Percentiles rank a stretch among this genome's conserved stretches.
These are phyloP conservation scores for Epichloe typhina DNA, from an alignment of 2,329 filamentous ascomycete species.

Conservation along the genomic window DNA sequence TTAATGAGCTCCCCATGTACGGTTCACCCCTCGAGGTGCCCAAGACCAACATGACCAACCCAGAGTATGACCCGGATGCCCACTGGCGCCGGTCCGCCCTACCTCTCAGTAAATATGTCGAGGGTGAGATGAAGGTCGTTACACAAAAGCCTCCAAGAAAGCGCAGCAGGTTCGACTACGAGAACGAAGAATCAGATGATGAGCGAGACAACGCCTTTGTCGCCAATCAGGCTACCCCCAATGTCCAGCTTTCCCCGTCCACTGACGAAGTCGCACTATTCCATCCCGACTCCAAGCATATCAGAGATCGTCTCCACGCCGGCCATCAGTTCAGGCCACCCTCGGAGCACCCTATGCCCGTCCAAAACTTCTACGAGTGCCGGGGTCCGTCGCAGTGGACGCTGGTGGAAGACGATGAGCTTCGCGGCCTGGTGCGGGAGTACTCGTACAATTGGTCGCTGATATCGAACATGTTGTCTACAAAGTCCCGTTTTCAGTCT, in stretches of 20 bases:
- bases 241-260: slow-evolving; percentile 47
- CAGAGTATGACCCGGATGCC: slow-evolving; percentile 53
- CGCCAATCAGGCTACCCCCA: slow-evolving; percentile 33
- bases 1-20: slow-evolving; percentile 73
- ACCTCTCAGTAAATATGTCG: slow-evolving; percentile 76
- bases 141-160: slow-evolving; percentile 55
- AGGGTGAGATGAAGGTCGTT: slow-evolving; percentile 62
- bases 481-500: slow-evolving; percentile 66
- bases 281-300: slow-evolving; percentile 74
- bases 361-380: slow-evolving; percentile 79
- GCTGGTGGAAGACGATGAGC: slow-evolving; percentile 75
- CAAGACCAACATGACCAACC: slow-evolving; percentile 40
- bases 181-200: slow-evolving; percentile 55
- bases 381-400: slow-evolving; percentile 86
- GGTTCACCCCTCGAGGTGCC: slow-evolving; percentile 48
- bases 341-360: slow-evolving; percentile 82
- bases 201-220: slow-evolving; percentile 44
- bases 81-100: slow-evolving; percentile 65
- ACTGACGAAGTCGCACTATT: slow-evolving; percentile 76
- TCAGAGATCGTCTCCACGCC: slow-evolving; percentile 79
- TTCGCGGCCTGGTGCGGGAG: slow-evolving; percentile 73
- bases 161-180: slow-evolving; percentile 71
- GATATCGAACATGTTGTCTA: slow-evolving; percentile 67
- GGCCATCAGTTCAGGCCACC: slow-evolving; percentile 89
- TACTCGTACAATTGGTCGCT: slow-evolving; percentile 97